Percentiles rank a stretch among this genome's conserved stretches.
phyloP scores from a whole-genome alignment of 768 basidiomycete genomes.

The Podaxis rugospora region DNA sequence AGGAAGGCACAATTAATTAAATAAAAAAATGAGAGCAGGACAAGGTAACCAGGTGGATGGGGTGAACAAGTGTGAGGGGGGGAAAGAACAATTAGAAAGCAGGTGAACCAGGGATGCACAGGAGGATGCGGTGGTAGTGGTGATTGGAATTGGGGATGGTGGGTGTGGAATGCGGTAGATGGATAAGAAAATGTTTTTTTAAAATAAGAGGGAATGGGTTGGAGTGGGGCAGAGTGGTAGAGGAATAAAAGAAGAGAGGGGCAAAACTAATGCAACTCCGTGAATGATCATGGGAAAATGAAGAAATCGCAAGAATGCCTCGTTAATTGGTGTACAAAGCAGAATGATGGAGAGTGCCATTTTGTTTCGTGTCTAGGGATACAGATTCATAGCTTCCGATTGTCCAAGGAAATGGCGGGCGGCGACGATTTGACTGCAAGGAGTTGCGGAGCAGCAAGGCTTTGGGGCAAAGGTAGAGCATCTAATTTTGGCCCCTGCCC shows the following conservation, averaged over 20 bases:
- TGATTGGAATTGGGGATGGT: neutral
- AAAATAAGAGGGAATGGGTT: neutral
- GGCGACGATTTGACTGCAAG: neutral
- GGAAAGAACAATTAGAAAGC: slow-evolving; percentile 9
- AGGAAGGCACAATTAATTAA: slow-evolving; percentile 6
- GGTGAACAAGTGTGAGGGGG: neutral
- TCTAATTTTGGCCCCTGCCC: neutral
- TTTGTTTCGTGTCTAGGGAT: slow-evolving; percentile 13
- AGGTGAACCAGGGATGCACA: slow-evolving; percentile 8
- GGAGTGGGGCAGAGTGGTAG: neutral
- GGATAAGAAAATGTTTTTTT: neutral
- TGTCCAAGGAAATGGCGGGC: neutral
- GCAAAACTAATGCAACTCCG: neutral
- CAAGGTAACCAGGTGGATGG: slow-evolving; percentile 1
- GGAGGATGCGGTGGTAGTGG: neutral
- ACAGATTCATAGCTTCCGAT: slow-evolving; percentile 8
- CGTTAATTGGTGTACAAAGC: slow-evolving; percentile 9
- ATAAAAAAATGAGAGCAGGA: slow-evolving; percentile 9
- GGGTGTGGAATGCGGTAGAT: neutral
- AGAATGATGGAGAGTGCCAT: slow-evolving; percentile 8
- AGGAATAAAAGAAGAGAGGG: neutral
- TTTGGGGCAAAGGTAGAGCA: neutral
- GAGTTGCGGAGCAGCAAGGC: neutral
- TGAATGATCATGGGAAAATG: slow-evolving; percentile 1
- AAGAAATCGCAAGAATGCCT: slow-evolving; percentile 5